A percentile compares a stretch with the other conserved stretches of the same genome.
phyloP scores from a whole-genome alignment of 2,329 filamentous ascomycete genomes.

The Penicillium hordei region DNA sequence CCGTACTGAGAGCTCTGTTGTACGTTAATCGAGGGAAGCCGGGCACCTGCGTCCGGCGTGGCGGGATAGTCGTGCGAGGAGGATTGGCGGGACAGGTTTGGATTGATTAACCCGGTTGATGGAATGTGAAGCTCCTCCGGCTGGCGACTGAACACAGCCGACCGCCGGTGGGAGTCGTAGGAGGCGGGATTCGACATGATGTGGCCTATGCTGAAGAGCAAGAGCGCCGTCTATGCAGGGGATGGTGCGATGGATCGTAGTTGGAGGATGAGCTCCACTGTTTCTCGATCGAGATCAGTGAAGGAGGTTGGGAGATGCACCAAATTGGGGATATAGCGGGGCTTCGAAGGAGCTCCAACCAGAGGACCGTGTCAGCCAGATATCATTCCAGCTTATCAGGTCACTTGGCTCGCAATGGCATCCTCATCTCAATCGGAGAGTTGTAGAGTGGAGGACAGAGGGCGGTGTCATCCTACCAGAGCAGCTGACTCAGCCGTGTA shows the following conservation, averaged over 20 bases:
- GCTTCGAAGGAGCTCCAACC: constrained; percentile 47
- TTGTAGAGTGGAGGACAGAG: constrained; percentile 3
- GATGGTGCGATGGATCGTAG: constrained; percentile 14
- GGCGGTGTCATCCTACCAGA: constrained; percentile 4
- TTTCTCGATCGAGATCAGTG: constrained; percentile 5
- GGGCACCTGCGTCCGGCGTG: constrained; percentile 47
- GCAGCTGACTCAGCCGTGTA: constrained; percentile 9
- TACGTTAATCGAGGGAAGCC: constrained; percentile 58
- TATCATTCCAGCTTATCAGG: constrained; percentile 34
- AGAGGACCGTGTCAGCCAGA: constrained; percentile 28
- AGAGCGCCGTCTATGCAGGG: constrained; percentile 12
- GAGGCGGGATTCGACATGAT: constrained; percentile 48
- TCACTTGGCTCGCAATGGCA: constrained; percentile 34
- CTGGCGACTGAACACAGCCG: constrained; percentile 48
- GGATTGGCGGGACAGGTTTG: constrained; percentile 42
- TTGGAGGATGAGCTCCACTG: constrained; percentile 20
- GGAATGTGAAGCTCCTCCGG: constrained; percentile 59
- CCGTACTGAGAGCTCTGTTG: constrained; percentile 57
- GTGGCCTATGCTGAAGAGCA: constrained; percentile 17
- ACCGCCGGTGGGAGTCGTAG: constrained; percentile 53
- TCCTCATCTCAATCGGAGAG: constrained; percentile 18
- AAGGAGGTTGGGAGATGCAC: constrained; percentile 2
- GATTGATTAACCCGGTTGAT: constrained; percentile 40
- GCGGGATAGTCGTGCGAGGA: constrained; percentile 51
- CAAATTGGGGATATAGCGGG: constrained; percentile 35